Conservation (phyloP, 305 asterid species). For the Fraxinus latifolia region DNA sequence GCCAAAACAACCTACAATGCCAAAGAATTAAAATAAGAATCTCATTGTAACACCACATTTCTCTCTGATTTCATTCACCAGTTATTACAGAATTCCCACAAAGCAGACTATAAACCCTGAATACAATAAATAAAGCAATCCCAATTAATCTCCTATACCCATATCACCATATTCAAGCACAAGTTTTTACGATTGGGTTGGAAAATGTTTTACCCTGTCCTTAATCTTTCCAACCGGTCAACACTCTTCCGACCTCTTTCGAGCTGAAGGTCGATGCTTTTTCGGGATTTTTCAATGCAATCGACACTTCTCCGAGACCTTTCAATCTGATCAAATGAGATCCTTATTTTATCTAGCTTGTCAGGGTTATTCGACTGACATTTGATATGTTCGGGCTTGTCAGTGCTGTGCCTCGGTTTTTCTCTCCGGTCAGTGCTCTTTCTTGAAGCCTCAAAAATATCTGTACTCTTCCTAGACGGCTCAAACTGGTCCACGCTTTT, state of each 20-base stretch:
- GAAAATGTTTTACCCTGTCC: slow-evolving; percentile 41
- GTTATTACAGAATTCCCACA: slow-evolving; percentile 23
- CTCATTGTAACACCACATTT: not conserved
- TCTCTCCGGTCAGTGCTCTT: slow-evolving; percentile 87
- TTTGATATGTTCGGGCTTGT: slow-evolving; percentile 58
- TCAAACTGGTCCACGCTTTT: slow-evolving; percentile 76
- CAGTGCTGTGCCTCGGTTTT: slow-evolving; percentile 73
- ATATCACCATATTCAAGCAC: slow-evolving; percentile 39
- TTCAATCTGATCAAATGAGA: slow-evolving; percentile 70
- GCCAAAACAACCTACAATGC: not conserved
- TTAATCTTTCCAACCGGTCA: slow-evolving; percentile 68
- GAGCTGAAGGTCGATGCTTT: slow-evolving; percentile 61
- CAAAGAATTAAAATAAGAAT: not conserved
- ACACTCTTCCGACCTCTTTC: slow-evolving; percentile 86
- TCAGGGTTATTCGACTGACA: slow-evolving; percentile 50
- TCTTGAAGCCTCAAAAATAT: slow-evolving; percentile 65
- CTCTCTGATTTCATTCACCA: slow-evolving; percentile 16
- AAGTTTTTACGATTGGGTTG: slow-evolving; percentile 31
- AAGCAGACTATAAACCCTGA: slow-evolving; percentile 17
- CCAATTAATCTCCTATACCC: slow-evolving; percentile 31
- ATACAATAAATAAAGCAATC: slow-evolving; percentile 24
- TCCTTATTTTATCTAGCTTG: slow-evolving; percentile 56
- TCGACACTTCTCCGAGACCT: slow-evolving; percentile 88
- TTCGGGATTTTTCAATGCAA: slow-evolving; percentile 74
- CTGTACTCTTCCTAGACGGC: slow-evolving; percentile 72